Conservation (phyloP, 2,329 filamentous ascomycete species). For the Eutypa lata region DNA sequence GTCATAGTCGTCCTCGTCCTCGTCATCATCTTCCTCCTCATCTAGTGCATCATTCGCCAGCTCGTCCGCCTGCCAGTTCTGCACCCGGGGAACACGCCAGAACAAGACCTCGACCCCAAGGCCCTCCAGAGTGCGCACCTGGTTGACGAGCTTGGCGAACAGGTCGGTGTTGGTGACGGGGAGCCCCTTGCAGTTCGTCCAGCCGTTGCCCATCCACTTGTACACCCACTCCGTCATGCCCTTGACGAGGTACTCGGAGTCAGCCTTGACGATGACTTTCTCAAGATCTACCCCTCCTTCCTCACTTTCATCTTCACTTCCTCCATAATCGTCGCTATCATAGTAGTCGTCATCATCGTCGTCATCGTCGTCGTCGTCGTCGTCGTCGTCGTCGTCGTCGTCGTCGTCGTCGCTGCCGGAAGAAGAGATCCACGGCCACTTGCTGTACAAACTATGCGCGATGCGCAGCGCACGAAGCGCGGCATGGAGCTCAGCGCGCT, state of each 20-base stretch:
- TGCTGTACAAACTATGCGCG: slow-evolving; percentile 6
- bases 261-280: slow-evolving; percentile 10
- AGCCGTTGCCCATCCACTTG: slow-evolving; percentile 13
- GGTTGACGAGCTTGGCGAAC: slow-evolving; percentile 5
- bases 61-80: slow-evolving; percentile 12
- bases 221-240: slow-evolving; percentile 13
- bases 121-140: slow-evolving; percentile 10
- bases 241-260: slow-evolving; percentile 13
- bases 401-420: neutral
- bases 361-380: too few species aligned
- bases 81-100: slow-evolving; percentile 11
- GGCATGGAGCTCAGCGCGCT: slow-evolving; percentile 6
- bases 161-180: slow-evolving; percentile 3
- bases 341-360: too few species aligned
- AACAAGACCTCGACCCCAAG: slow-evolving; percentile 14
- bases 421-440: neutral
- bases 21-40: slow-evolving; percentile 5
- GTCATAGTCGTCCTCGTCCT: too few species aligned
- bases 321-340: too few species aligned
- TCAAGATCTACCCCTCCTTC: slow-evolving; percentile 1
- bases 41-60: slow-evolving; percentile 27
- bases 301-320: too few species aligned
- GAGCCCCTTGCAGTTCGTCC: neutral
- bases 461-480: too few species aligned
- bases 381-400: too few species aligned